Evolutionary conservation across 2,329 filamentous ascomycete species (phyloP), one percentile per base, ranked within the genome.

Genomic region (Coleophoma crateriformis): DNA sequence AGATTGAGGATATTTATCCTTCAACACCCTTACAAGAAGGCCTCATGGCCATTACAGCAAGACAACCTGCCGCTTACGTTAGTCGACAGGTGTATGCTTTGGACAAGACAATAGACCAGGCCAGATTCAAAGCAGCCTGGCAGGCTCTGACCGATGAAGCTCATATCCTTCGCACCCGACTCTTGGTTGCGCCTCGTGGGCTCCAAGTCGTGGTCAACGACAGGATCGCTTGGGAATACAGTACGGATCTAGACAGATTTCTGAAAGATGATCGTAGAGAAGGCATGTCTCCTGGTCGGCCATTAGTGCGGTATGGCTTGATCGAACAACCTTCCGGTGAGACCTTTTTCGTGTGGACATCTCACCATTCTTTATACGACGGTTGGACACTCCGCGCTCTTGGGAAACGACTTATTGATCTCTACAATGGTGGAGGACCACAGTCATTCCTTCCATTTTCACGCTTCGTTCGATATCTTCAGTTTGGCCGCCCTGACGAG

Each of bases 131-230:
- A 13, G 41, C 19, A 44, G 41, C 41, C 41, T 44, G 41, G 41
- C 41, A 44, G 6, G 20, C 41, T 44, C 32, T 44, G 20, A 33
- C 41, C n/a, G 41, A 33, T 15, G 41, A 44, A 44, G 41, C 41
- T 44, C 41, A 44, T 32, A 44, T 44, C 27, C 41, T 44, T 13
- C 41, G 41, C 4, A 44, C 41, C 11, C 41, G 41, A 44, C 41
- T 44, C 2, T 44, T 44, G n/a, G 41, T 44, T 44, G 41, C 41
- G 5, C 41, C 22, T 32, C 41, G 32, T 10, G 41, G 41, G 20
- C 15, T 49, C 13, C 56, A 58, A 35, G 52, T 54, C 34, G 54
- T 58, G 13, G 17, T 55, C 5, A 32, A 48, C 4, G 46, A 46
- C 15, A 20, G 22, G 13, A 15, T 48, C 13, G 12, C 15, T 19